These are phyloP conservation scores for Ceratopteris richardii DNA, from an alignment of 75 land plant genomes.

Conservation along the genomic window DNA sequence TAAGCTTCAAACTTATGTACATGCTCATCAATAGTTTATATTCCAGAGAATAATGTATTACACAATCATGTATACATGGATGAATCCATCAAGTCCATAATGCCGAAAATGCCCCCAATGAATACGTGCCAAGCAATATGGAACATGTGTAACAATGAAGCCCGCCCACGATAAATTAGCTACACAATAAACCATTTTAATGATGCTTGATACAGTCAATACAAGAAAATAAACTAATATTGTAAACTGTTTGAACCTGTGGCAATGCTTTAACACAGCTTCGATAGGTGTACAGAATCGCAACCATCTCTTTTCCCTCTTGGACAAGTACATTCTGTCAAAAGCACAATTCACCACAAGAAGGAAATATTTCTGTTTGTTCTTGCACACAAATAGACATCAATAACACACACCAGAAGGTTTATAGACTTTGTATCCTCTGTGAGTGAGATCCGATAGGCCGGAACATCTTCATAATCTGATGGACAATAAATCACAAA, in stretches of 20 bases:
- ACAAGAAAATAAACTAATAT: background rate
- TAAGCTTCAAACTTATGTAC: too few species aligned
- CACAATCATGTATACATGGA: too few species aligned
- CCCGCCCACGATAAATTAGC: too few species aligned
- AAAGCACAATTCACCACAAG: background rate
- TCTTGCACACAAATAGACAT: background rate
- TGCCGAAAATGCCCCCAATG: too few species aligned
- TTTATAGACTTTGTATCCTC: conserved; percentile 94
- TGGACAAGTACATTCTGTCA: conserved; percentile 66
- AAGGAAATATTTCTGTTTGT: background rate
- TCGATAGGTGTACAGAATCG: conserved; percentile 93
- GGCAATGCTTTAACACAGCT: conserved; percentile 99
- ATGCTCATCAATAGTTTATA: too few species aligned
- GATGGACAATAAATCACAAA: background rate
- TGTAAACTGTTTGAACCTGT: conserved; percentile 43
- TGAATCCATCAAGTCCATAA: too few species aligned
- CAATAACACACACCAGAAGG: conserved; percentile 64
- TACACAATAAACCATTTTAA: too few species aligned
- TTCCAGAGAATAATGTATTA: too few species aligned
- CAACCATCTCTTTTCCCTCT: conserved; percentile 95
- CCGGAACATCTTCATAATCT: conserved; percentile 97
- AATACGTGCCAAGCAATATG: too few species aligned
- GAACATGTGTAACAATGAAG: too few species aligned
- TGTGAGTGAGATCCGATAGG: conserved; percentile 76
- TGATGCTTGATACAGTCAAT: too few species aligned